Conservation (phyloP, 345 rosid genomes). For the Hypericum androsaemum region DNA sequence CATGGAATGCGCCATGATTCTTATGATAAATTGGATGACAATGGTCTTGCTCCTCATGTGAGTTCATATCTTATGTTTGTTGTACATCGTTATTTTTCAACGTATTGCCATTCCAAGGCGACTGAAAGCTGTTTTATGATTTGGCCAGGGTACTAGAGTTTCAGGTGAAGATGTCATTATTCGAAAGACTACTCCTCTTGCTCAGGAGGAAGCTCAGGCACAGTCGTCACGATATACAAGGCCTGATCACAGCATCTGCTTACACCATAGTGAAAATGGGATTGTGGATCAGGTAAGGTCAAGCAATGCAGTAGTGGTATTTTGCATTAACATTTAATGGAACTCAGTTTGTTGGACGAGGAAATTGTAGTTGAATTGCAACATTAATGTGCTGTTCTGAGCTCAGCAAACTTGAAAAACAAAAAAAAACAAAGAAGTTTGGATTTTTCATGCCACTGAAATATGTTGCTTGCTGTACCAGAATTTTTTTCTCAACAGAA, state of each 20-base stretch:
- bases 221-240: constrained; percentile 64
- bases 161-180: constrained; percentile 96
- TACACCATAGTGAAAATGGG: constrained; percentile 94
- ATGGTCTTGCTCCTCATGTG: constrained; percentile 99
- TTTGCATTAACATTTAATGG: no score
- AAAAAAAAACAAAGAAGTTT: no score
- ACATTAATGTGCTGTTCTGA: no score
- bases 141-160: constrained; percentile 78
- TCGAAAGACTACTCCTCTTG: constrained; percentile 87
- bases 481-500: no score
- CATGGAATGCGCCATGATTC: constrained; percentile 99
- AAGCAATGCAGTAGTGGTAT: no score
- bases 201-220: constrained; percentile 90
- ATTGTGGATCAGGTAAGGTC: constrained; percentile 88
- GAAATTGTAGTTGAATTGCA: no score
- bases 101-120: not conserved
- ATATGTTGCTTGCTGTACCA: no score
- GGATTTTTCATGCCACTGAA: no score
- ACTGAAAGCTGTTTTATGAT: not conserved
- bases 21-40: constrained; percentile 90
- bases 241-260: constrained; percentile 95
- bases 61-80: constrained; percentile 17
- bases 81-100: not conserved
- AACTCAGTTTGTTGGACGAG: no score
- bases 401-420: no score